Conservation (phyloP, 805 yeast genomes). For the Brettanomyces naardenensis region DNA sequence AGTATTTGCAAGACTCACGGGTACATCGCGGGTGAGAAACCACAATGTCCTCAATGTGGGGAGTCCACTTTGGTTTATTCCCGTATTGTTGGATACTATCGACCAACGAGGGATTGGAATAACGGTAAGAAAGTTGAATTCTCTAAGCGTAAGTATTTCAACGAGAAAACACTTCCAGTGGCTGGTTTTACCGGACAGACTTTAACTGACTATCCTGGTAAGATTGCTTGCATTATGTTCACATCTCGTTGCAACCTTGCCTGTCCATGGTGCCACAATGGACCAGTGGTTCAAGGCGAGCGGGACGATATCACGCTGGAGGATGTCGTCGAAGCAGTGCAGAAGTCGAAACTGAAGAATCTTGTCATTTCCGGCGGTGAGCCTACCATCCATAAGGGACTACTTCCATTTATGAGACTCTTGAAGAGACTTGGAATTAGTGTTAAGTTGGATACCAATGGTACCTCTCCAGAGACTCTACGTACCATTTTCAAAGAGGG, state of each 20-base stretch:
- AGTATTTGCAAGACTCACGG: conserved; percentile 3
- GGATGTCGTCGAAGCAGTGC: conserved; percentile 1
- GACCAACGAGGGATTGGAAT: conserved; percentile 3
- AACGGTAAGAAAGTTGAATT: not conserved
- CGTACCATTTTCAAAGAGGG: not conserved
- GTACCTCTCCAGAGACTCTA: not conserved
- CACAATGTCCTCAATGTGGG: conserved; percentile 1
- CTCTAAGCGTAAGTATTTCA: not conserved
- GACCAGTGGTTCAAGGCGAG: conserved; percentile 2
- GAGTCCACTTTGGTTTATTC: not conserved
- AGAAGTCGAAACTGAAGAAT: conserved; percentile 1
- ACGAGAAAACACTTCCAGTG: not conserved
- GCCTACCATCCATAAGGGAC: conserved; percentile 2
- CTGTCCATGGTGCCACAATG: conserved; percentile 3
- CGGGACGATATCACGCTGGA: not conserved
- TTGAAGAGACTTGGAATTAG: not conserved
- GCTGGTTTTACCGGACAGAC: conserved; percentile 2
- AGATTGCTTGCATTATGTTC: conserved; percentile 2
- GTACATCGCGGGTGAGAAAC: conserved; percentile 1
- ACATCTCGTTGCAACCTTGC: conserved; percentile 1
- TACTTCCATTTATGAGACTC: not conserved
- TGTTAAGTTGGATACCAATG: conserved; percentile 2
- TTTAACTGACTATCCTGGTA: conserved; percentile 2
- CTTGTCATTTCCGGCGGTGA: conserved; percentile 3
- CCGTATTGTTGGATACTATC: conserved; percentile 2